Evolutionary conservation across 73 alveolate species (phyloP), one percentile per base, ranked within the genome.

Genomic region (Paramecium biaurelia): DNA sequence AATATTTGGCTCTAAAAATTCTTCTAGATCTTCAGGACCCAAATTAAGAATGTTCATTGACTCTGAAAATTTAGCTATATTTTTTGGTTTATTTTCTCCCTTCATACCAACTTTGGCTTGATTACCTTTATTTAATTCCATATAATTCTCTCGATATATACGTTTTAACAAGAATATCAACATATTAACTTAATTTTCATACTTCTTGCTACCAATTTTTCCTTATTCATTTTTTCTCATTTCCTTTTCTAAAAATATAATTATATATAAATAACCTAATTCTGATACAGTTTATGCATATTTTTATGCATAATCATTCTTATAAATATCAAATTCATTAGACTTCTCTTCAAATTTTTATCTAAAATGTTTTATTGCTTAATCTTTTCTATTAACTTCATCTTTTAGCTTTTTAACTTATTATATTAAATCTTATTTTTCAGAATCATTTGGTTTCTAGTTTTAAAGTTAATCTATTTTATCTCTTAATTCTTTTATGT

Each of bases 11-110:
- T 79, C 90, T 18, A 79, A 34, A 63, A 79, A 79, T 14, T 79
- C 90, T 30, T 79, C 90, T 2, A 79, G 56, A 38, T 79, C 90
- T 45, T 79, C 90, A 41, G 90, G 90, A 45, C 56, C 90, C 14
- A 79, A 34, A 43, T 79, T 79, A 18, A 79, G 56, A 42, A 79
- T 79, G 28, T 79, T 79, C 70, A 79, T 41, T 3, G 90, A 79
- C 32, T 79, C 90, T 21, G 90, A 41, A 63, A 79, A 79, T 42
- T 79, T 79, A 24, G 70, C 72, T 23, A 79, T 79, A 24, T 47
- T 79, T 43, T 41, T 79, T 23, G 70, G 76, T 45, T 79, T 63
- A 63, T 63, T 63, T 63, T 63, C 84, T 0, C 23, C 84, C 47
- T 63, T 63, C 1, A 63, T 8, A 15, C 45, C 12, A 41, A 18